A percentile compares a stretch with the other conserved stretches of the same genome.
Evolutionary conservation across 345 rosid species (phyloP).

Genomic region (Melaleuca quinquenervia): DNA sequence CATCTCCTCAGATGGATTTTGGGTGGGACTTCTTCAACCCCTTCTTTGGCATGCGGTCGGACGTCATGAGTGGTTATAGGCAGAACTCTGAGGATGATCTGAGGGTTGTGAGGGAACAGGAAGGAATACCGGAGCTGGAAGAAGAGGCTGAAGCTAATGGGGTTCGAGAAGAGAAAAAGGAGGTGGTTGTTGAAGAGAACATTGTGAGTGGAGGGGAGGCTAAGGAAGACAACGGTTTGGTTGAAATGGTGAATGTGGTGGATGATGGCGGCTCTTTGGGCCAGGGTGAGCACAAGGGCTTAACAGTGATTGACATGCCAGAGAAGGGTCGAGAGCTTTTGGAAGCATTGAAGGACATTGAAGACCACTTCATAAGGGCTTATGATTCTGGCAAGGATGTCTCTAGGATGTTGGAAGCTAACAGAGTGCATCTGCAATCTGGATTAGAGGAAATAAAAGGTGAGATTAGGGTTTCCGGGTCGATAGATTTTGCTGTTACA

Average conservation of each 20-base stretch:
- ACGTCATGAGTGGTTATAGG: slow-evolving; percentile 32
- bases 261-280: slow-evolving; percentile 11
- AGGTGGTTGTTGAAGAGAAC: slow-evolving; percentile 11
- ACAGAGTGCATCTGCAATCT: slow-evolving; percentile 37
- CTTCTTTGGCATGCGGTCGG: slow-evolving; percentile 43
- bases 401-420: slow-evolving; percentile 64
- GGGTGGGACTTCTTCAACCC: slow-evolving; percentile 79
- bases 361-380: slow-evolving; percentile 60
- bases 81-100: slow-evolving; percentile 37
- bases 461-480: neutral
- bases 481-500: neutral
- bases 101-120: slow-evolving; percentile 50
- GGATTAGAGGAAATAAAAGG: slow-evolving; percentile 56
- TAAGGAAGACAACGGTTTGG: slow-evolving; percentile 9
- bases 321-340: slow-evolving; percentile 57
- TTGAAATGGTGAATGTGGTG: slow-evolving; percentile 12
- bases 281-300: slow-evolving; percentile 32
- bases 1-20: slow-evolving; percentile 41
- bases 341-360: slow-evolving; percentile 63
- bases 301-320: slow-evolving; percentile 29
- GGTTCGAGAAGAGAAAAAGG: slow-evolving; percentile 13
- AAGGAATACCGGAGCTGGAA: slow-evolving; percentile 74
- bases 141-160: slow-evolving; percentile 12
- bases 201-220: neutral
- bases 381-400: slow-evolving; percentile 66